Conservation (phyloP, 306 rosid genomes). For the Lotus japonicus region DNA sequence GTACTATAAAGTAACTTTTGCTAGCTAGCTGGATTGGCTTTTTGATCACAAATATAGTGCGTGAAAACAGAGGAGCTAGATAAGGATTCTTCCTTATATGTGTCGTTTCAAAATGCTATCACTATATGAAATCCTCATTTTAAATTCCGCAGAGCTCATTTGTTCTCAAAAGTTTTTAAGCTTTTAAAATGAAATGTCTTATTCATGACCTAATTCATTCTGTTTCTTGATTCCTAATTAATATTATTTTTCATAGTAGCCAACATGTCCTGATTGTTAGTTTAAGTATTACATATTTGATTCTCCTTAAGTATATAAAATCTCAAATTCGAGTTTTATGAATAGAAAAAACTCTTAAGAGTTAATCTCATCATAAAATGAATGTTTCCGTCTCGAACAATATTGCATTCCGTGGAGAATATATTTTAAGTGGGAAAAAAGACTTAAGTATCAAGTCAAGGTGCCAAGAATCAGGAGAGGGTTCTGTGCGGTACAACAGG, state of each 20-base stretch:
- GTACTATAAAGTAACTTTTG: neutral
- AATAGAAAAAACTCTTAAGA: no score
- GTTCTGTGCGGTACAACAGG: slow-evolving; percentile 24
- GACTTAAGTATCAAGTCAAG: neutral
- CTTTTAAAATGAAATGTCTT: slow-evolving; percentile 5
- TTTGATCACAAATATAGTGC: neutral
- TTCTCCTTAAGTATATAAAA: no score
- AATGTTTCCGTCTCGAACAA: no score
- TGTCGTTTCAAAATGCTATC: neutral
- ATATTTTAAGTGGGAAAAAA: no score
- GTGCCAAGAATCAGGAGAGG: slow-evolving; percentile 14
- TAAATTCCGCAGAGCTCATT: neutral
- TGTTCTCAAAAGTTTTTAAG: neutral
- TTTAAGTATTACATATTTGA: no score
- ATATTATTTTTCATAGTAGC: neutral
- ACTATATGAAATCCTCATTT: neutral
- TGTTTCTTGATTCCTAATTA: slow-evolving; percentile 13
- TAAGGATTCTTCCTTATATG: neutral
- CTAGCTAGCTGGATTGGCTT: neutral
- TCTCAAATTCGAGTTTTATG: no score
- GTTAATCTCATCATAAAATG: no score
- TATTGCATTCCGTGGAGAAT: no score
- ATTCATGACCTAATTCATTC: slow-evolving; percentile 30
- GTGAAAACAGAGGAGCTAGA: neutral
- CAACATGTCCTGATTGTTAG: no score